Conservation (phyloP, 2,329 filamentous ascomycete species). For the Aureobasidium vineae region DNA sequence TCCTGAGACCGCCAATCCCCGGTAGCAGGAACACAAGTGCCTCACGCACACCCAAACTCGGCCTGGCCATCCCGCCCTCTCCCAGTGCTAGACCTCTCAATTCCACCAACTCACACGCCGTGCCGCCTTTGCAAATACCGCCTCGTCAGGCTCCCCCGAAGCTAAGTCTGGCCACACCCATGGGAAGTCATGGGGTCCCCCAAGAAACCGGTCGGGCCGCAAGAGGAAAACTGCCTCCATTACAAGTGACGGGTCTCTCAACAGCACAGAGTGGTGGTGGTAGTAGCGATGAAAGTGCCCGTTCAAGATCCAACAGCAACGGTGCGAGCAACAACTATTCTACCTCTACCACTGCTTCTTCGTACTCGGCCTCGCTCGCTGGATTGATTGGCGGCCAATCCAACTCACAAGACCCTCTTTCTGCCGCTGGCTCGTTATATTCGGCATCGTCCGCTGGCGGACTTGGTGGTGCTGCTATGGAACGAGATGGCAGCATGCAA, state of each 20-base stretch:
- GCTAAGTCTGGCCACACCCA: slow-evolving; percentile 81
- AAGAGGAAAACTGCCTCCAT: slow-evolving; percentile 53
- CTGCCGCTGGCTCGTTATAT: slow-evolving; percentile 80
- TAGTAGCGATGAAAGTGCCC: slow-evolving; percentile 70
- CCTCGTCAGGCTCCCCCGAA: slow-evolving; percentile 68
- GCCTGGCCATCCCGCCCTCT: slow-evolving; percentile 85
- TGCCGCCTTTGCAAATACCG: slow-evolving; percentile 40
- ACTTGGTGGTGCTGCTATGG: slow-evolving; percentile 65
- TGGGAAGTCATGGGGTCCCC: slow-evolving; percentile 72
- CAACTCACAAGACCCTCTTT: slow-evolving; percentile 81
- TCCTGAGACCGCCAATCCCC: slow-evolving; percentile 79
- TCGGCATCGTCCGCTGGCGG: slow-evolving; percentile 59
- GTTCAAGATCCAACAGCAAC: slow-evolving; percentile 82
- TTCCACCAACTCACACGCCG: slow-evolving; percentile 35
- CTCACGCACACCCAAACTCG: slow-evolving; percentile 70
- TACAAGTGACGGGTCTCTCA: slow-evolving; percentile 58
- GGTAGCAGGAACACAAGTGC: slow-evolving; percentile 62
- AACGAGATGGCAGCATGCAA: slow-evolving; percentile 77
- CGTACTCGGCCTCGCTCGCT: slow-evolving; percentile 78
- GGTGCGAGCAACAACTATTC: slow-evolving; percentile 75
- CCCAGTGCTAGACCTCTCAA: slow-evolving; percentile 74
- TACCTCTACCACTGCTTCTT: slow-evolving; percentile 74
- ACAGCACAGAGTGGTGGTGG: slow-evolving; percentile 59
- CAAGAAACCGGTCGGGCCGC: slow-evolving; percentile 59
- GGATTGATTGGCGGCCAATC: slow-evolving; percentile 58